Conservation (phyloP, 208 protist species). For the Acanthamoeba lenticulata region DNA sequence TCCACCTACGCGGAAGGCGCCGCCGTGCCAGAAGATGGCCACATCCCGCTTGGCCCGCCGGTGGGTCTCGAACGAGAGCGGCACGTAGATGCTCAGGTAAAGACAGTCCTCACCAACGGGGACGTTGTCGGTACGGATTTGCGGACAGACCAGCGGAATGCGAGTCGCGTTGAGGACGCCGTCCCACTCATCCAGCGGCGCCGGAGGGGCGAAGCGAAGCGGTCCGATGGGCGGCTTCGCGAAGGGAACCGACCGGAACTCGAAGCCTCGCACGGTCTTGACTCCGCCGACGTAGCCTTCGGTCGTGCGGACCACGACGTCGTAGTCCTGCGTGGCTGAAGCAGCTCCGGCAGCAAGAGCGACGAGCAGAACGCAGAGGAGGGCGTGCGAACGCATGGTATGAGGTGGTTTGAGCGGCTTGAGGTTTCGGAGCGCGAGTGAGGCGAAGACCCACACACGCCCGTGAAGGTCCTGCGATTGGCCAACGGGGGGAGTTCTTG, state of each 20-base stretch:
- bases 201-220: neutral
- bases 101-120: neutral
- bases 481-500: no score
- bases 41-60: neutral
- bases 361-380: no score
- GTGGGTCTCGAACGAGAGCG: neutral
- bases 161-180: neutral
- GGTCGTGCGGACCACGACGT: neutral
- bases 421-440: no score
- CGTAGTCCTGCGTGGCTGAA: no score
- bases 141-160: no score
- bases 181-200: neutral
- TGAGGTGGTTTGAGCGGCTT: no score
- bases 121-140: neutral
- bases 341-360: no score
- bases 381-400: no score
- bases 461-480: no score
- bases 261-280: neutral
- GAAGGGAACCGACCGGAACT: neutral
- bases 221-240: neutral
- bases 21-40: neutral
- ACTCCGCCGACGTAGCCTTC: neutral
- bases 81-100: constrained; percentile 16
- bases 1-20: neutral
- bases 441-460: no score